Evolutionary conservation across 2,329 filamentous ascomycete species (phyloP), one percentile per base, ranked within the genome.

Genomic region (Capronia epimyces): DNA sequence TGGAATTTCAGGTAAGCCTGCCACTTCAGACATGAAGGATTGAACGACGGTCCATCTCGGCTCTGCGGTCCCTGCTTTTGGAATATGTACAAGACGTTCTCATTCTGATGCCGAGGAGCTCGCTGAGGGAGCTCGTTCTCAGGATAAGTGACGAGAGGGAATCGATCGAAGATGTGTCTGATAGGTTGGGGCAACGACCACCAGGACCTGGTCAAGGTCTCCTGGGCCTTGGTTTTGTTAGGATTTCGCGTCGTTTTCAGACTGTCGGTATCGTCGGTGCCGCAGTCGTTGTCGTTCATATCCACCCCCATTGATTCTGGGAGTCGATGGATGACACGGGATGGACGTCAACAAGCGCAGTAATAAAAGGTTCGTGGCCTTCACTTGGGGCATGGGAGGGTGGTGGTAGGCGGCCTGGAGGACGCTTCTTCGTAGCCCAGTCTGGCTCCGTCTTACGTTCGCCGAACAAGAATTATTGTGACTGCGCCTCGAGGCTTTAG

Each of bases 1-100:
- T 82, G 78, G 62, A 96, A 87, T 62, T 81, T 87, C 55, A 98
- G 77, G 68, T 89, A 93, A 24, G 89, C 83, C 89, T 97, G 93
- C 89, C 89, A 97, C 74, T 91, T 95, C 64, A 97, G 75, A 73
- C 93, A 98, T 52, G 83, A 82, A 9, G 93, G 93, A 66, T 97
- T 97, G 71, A 86, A 95, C 58, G 88, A 94, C 21, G 89, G 86
- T 82, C 32, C 65, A 65, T 49, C 68, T 67, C 27, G 82, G 20
- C 48, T 51, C 8, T 85, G 62, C 81, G 49, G 84, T n/a, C 77
- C 71, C 1, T 80, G 72, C 12, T 77, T 80, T 53, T 81, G 79
- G 69, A 96, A 97, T 50, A 95, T 75, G 67, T 89, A 89, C 7
- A 98, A 74, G 8, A 80, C 76, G 55, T 80, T 77, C 62, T 71